Evolutionary conservation across 108 stramenopile species (phyloP).

Genomic region (Pelagomonas calceolata): DNA sequence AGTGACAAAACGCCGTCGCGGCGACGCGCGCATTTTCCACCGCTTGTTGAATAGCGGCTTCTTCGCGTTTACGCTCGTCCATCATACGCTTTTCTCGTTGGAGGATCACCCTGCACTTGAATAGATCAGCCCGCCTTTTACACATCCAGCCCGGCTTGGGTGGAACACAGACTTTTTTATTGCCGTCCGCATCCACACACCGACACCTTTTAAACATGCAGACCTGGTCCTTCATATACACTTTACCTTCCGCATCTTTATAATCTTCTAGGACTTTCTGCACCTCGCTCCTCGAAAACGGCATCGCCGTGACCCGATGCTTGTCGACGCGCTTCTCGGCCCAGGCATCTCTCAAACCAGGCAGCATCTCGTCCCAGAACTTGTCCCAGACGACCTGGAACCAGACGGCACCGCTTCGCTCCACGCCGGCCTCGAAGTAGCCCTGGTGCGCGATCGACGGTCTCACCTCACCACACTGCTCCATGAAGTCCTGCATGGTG

Average conservation of each 20-base stretch:
- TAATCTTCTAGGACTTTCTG: constrained; percentile 17
- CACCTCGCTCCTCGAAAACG: constrained; percentile 18
- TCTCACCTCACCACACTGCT: constrained; percentile 5
- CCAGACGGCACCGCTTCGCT: constrained; percentile 9
- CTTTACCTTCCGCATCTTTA: constrained; percentile 17
- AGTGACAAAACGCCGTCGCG: not conserved
- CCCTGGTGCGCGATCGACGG: not conserved
- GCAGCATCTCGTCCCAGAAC: constrained; percentile 24
- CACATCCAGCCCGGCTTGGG: not conserved
- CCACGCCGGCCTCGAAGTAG: constrained; percentile 16
- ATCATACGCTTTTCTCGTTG: not conserved
- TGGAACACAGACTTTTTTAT: not conserved
- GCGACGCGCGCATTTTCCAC: not conserved
- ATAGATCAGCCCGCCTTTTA: not conserved
- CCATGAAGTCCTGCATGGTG: constrained; percentile 22
- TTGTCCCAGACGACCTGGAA: constrained; percentile 22
- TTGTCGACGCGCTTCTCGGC: not conserved
- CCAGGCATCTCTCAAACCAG: constrained; percentile 14
- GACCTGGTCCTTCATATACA: constrained; percentile 11
- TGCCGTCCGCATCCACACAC: not conserved
- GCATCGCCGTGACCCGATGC: constrained; percentile 16
- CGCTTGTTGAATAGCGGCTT: not conserved
- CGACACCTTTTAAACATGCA: constrained; percentile 4
- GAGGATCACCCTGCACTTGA: not conserved
- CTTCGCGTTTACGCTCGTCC: not conserved